Base-by-base conservation (phyloP, 108 stramenopile genomes). In the Nitzschia inconspicua region DNA sequence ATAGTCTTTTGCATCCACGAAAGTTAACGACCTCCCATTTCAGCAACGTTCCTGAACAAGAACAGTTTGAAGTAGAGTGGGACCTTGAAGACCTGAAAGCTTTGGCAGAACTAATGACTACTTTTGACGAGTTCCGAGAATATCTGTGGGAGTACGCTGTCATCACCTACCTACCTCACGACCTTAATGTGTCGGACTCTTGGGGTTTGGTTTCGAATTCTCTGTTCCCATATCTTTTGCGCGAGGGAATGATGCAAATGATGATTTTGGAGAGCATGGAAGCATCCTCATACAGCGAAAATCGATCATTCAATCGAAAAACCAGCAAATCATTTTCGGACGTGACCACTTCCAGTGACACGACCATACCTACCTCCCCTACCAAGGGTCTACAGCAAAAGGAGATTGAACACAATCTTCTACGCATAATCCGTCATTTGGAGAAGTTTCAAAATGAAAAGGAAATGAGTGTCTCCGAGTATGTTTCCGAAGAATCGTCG, bases 191-290 rank as follows among this genome's bases (percentile, higher is more conserved):
- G 14, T 30, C 32, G 3, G 43, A 68, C 37, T 68, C 68, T 6
- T 2, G 5, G 1, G 59, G 4, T 10, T 43, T 68, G 41, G 37
- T 60, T 1, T 41, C 34, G 20, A 68, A 68, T 46, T 2, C 27
- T 5, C 49, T 68, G 11, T 68, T 68, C 37, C 68, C 68, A 4
- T 68, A 68, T 23, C 27, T 68, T 14, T 20, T 68, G 18, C 58
- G 68, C 13, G 68, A 68, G 32, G 68, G 68, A 18, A 68, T 68
- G 68, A 56, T 68, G 49, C 68, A 68, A 28, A 54, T 54, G 53
- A 54, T 54, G 53, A 54, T 54, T 20, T 32, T 54, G 1, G 53
- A 54, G 19, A 35, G 53, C 18, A 54, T 54, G 8, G 53, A n/a
- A 54, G 34, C 53, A 16, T 32, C 30, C 19, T 31, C 31, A 7